Base-by-base conservation (phyloP, 176 grass and related monocot genomes). In the Lolium rigidum region DNA sequence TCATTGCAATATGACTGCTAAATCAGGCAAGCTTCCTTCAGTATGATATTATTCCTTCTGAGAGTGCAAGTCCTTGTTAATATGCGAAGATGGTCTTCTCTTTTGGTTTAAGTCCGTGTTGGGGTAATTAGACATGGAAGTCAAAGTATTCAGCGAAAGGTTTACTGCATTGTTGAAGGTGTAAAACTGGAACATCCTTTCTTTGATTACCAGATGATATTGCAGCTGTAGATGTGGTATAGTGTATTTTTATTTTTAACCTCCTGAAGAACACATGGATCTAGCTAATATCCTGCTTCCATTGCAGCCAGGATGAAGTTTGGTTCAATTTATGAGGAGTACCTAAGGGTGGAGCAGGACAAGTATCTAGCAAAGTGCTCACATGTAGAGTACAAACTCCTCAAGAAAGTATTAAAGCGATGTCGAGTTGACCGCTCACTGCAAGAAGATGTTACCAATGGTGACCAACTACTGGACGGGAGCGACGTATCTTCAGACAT, bases 381-480 rank as follows among this genome's bases (percentile, higher is more conserved):
- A 22, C 90, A 83, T 71, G 82, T 94, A 22, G 85, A 94, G 80
- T 94, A 94, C 74, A 94, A 92, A 82, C 90, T 82, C 51, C 90
- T 94, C 20, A 94, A 94, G 75, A 94, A 92, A 79, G 90, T 94
- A 22, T 65, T 94, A 82, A 94, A 94, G 90, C 87, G 39, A 78
- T 94, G 93, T 21, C 79, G 85, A 62, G 60, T 84, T 77, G 88
- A 83, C 70, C 90, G 90, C 16, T 80, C 82, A 70, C 24, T 84
- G 22, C 79, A 86, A 78, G 89, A 77, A 74, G 71, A 91, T 79
- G 61, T 22, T 47, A 62, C 31, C 63, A 69, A 60, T 73, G 39
- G 4, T 64, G 61, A 84, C 18, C 72, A 87, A 22, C 57, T 86
- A 41, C 65, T 80, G 22, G 74, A 87, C 5, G 87, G 65, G 28